Evolutionary conservation across 2,329 filamentous ascomycete genomes (phyloP), one percentile per base, ranked within the genome.

Genomic region (Endocalyx cinctus): DNA sequence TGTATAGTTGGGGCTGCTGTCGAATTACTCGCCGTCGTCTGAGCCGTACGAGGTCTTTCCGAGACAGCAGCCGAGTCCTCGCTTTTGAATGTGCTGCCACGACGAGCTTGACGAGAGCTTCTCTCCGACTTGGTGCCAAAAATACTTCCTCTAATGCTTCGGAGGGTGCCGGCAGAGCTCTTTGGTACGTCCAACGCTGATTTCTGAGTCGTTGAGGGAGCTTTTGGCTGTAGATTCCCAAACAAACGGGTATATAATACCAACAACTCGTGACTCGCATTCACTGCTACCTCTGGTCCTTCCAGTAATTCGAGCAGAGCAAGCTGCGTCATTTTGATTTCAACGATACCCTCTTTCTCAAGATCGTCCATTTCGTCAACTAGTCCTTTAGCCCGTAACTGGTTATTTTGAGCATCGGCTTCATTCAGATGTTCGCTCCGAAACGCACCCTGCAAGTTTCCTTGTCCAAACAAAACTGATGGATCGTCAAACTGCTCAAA

Each of bases 261-360:
- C 14, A 98, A 66, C 25, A 98, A 69, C 58, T 96, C 88, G 44
- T 87, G 79, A 54, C 85, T 89, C 39, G 84, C 82, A 54, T 95
- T 95, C 31, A 97, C 86, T 13, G 92, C 90, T 36, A 82, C 77
- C 37, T 87, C 82, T 0, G 88, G 79, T 1, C 88, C 88, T 54
- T 96, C 88, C 4, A 87, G 66, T 12, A 92, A 66, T 59, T 97
- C 90, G 4, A 92, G 62, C 14, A 98, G 72, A 4, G 84, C 75
- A 39, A 98, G 69, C 52, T 97, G 89, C 10, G 90, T 96, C 77
- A 97, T 94, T 59, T 94, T 94, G 41, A 96, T 80, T 58, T 97
- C 86, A n/a, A 98, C 63, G 26, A 98, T 82, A 30, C 78, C 77
- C 57, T 89, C 86, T 54, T 88, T 94, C 54, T 97, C 89, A 17